These are phyloP conservation scores for Dalbergia cultrata DNA, from an alignment of 306 rosid genomes.

Conservation along the genomic window DNA sequence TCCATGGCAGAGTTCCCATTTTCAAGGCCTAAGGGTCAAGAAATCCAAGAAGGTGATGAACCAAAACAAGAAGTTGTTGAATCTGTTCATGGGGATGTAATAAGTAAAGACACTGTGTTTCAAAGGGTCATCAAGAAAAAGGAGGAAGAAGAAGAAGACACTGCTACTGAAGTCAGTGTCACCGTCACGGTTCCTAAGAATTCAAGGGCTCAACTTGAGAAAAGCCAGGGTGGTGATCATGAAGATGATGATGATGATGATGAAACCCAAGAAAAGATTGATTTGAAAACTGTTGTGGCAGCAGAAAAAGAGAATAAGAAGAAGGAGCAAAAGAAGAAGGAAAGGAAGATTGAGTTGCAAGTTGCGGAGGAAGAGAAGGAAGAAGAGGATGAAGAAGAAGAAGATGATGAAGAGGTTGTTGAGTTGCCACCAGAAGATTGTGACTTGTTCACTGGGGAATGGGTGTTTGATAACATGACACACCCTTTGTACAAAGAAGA, in stretches of 20 bases:
- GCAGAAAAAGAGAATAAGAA: conserved; percentile 49
- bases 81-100: background rate
- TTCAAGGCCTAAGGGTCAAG: conserved; percentile 69
- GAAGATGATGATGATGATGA: conserved; percentile 47
- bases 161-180: background rate
- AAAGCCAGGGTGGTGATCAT: conserved; percentile 35
- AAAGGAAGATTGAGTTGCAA: conserved; percentile 58
- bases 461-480: conserved; percentile 86
- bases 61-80: background rate
- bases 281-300: conserved; percentile 44
- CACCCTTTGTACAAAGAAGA: conserved; percentile 94
- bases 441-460: conserved; percentile 83
- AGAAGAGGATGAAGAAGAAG: conserved; percentile 42
- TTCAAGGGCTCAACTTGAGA: conserved; percentile 57
- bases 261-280: conserved; percentile 61
- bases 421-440: conserved; percentile 89
- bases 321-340: conserved; percentile 47
- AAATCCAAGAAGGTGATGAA: conserved; percentile 56
- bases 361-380: conserved; percentile 42
- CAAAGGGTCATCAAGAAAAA: conserved; percentile 43
- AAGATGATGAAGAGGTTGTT: conserved; percentile 62
- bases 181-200: conserved; percentile 38
- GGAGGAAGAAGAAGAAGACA: conserved; percentile 9
- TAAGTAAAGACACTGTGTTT: conserved; percentile 9
- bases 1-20: conserved; percentile 94